Percentiles rank a stretch among this genome's conserved stretches.
Conservation (phyloP, 2,329 filamentous ascomycete species). For the Trichoderma lentiforme region DNA sequence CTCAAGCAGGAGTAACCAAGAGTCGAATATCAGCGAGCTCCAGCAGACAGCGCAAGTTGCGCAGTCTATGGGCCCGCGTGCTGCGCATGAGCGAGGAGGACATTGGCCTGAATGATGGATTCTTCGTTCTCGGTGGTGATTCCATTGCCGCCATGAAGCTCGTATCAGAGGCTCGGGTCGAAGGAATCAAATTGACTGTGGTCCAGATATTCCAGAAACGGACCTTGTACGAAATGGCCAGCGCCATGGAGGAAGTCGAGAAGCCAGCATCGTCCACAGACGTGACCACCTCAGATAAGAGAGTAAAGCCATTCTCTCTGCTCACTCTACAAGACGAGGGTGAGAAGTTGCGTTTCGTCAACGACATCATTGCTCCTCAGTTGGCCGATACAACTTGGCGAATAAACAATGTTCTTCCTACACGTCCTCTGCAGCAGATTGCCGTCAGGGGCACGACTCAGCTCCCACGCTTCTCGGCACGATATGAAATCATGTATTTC, state of each 20-base stretch:
- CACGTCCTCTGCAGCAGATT: constrained; percentile 56
- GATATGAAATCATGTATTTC: constrained; percentile 64
- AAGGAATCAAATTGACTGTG: constrained; percentile 49
- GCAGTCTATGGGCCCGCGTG: constrained; percentile 47
- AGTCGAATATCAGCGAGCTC: constrained; percentile 40
- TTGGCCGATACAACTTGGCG: constrained; percentile 50
- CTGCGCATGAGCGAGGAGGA: constrained; percentile 42
- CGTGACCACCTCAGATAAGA: constrained; percentile 25
- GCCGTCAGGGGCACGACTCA: constrained; percentile 57
- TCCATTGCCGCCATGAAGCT: constrained; percentile 61
- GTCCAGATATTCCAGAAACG: constrained; percentile 52
- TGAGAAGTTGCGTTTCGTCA: constrained; percentile 36
- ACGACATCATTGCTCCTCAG: constrained; percentile 47
- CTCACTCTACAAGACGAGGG: constrained; percentile 40
- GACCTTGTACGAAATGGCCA: constrained; percentile 52
- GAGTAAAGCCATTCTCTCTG: constrained; percentile 45
- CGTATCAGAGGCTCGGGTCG: constrained; percentile 51
- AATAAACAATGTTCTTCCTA: constrained; percentile 55
- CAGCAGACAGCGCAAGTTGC: constrained; percentile 42
- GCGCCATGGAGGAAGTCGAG: constrained; percentile 32
- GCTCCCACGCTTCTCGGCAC: constrained; percentile 57
- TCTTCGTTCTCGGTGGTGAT: constrained; percentile 59
- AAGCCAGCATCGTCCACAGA: neutral
- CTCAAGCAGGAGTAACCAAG: neutral
- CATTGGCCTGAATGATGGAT: constrained; percentile 54